A percentile compares a stretch with the other conserved stretches of the same genome.
phyloP scores from a whole-genome alignment of 2,329 filamentous ascomycete species.

The Talaromyces sp. region DNA sequence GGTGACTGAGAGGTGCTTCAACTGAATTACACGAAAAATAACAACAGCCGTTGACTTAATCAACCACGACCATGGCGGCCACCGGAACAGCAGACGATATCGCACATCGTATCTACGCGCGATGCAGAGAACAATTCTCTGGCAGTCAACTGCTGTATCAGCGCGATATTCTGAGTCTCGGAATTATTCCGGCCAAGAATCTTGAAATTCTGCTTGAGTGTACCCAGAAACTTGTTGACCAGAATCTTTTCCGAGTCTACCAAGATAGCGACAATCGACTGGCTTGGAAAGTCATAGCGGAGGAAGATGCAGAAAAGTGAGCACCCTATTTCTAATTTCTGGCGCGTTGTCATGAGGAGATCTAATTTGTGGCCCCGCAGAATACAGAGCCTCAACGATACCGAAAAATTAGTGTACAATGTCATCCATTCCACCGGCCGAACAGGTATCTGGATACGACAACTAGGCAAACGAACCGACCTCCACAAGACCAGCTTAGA shows the following conservation, averaged over 20 bases:
- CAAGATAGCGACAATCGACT: conserved; percentile 43
- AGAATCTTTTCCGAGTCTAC: conserved; percentile 47
- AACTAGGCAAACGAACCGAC: conserved; percentile 73
- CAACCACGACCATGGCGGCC: conserved; percentile 33
- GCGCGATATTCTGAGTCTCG: conserved; percentile 43
- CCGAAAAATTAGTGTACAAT: conserved; percentile 83
- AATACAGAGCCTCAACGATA: conserved; percentile 51
- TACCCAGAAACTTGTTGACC: conserved; percentile 45
- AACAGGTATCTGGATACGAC: conserved; percentile 88
- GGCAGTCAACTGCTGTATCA: conserved; percentile 47
- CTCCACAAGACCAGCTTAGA: conserved; percentile 81
- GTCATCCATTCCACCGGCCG: conserved; percentile 81
- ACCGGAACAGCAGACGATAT: conserved; percentile 37
- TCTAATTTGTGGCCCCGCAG: conserved; percentile 22
- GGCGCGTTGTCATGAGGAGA: too few species aligned
- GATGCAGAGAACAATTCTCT: conserved; percentile 40
- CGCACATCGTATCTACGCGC: conserved; percentile 45
- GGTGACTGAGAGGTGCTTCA: conserved; percentile 1
- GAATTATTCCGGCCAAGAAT: conserved; percentile 44
- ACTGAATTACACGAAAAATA: conserved; percentile 4
- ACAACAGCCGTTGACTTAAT: background rate
- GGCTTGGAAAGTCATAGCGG: conserved; percentile 48
- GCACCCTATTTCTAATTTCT: background rate
- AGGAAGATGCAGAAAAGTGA: conserved; percentile 50
- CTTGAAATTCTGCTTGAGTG: conserved; percentile 43